Evolutionary conservation across 2,329 filamentous ascomycete genomes (phyloP), one percentile per base, ranked within the genome.

Genomic region (Pseudocercospora vitis): DNA sequence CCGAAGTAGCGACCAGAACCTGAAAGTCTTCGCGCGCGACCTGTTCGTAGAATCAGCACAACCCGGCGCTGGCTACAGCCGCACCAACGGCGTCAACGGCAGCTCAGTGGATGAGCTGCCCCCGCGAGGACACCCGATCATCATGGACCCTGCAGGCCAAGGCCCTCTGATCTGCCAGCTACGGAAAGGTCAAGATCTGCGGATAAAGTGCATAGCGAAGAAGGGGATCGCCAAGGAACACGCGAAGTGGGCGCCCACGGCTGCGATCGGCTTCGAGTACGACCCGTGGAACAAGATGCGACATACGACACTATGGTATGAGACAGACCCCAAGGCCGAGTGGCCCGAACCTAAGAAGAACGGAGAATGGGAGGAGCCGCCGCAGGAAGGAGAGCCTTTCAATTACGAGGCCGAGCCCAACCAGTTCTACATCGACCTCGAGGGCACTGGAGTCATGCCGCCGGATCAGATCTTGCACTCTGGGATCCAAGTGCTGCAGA

Each of bases 171-270:
- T 99, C 61, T 89, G 88, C 67, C 97, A 97, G 78, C 76, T 99
- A 68, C 82, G 92, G 54, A 87, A 86, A 68, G 90, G 88, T 2
- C 94, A 99, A 74, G 91, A 96, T 73, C 76, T 99, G 56, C 87
- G 90, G 71, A 83, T 99, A 68, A 88, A 83, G 57, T 97, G 92
- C 70, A 88, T 96, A 61, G 94, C 92, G 47, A 96, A 96, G 80
- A 97, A 97, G 80, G 94, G 94, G 1, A 97, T 97, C 61, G 91
- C 92, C 31, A 99, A 99, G 78, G 94, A 99, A 72, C 94, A 99
- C 73, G 89, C 94, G 7, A 99, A 99, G 74, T 99, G 94, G 94
- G 88, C 90, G 66, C 91, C 94, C 1, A 92, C 89, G 29, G 82
- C 91, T 33, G 94, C 94, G 3, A 86, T 99, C 33, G 91, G 90